phyloP scores from a whole-genome alignment of 352 stramenopile species.

The Discostella stelligera region DNA sequence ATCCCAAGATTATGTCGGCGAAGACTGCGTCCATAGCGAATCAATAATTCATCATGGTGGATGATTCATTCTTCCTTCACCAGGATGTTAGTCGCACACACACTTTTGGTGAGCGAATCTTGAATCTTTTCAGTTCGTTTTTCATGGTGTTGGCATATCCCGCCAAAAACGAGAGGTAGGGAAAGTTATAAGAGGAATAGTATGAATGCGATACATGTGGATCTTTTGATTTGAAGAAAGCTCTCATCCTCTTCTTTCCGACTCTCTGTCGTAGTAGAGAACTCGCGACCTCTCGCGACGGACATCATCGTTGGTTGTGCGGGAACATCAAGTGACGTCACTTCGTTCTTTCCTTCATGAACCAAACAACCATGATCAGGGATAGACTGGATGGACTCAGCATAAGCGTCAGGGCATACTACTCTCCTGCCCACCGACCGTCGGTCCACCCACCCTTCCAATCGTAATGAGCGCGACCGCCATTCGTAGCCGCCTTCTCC shows the following conservation, averaged over 20 bases:
- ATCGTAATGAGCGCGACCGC: constrained; percentile 10
- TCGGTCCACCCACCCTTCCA: neutral
- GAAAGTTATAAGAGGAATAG: neutral
- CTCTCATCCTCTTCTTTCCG: too few relatives aligned
- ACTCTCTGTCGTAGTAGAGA: too few relatives aligned
- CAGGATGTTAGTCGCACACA: neutral
- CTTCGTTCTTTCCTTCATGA: too few relatives aligned
- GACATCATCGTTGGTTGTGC: too few relatives aligned
- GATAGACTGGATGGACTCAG: too few relatives aligned
- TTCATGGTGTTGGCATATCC: too few relatives aligned
- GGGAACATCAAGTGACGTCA: too few relatives aligned
- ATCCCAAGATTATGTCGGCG: neutral
- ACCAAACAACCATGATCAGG: too few relatives aligned
- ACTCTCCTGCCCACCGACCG: too few relatives aligned
- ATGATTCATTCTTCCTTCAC: neutral
- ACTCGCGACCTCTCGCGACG: too few relatives aligned
- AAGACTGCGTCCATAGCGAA: neutral
- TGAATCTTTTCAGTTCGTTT: neutral
- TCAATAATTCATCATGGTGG: neutral
- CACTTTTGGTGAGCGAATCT: neutral
- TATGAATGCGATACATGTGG: neutral
- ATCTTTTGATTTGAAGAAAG: neutral
- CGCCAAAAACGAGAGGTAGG: neutral
- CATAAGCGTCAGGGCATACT: too few relatives aligned
- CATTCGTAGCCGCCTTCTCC: constrained; percentile 32